Evolutionary conservation across 2,329 filamentous ascomycete species (phyloP).

Genomic region (Monilinia laxa): DNA sequence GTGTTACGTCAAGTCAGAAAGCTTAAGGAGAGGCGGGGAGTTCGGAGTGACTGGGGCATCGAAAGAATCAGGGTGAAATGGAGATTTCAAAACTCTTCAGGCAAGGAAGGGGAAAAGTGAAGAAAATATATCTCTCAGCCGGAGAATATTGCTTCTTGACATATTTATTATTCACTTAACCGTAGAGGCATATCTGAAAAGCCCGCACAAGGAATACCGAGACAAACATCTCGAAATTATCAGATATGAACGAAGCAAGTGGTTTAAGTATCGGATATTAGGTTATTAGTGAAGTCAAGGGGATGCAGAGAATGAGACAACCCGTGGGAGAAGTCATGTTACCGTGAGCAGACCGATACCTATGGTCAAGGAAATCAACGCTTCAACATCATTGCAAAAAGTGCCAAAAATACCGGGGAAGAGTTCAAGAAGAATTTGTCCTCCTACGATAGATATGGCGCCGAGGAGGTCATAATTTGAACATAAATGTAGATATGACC

Average conservation of each 20-base stretch:
- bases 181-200: neutral
- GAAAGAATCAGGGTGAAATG: neutral
- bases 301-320: neutral
- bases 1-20: neutral
- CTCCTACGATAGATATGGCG: no score
- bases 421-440: no score
- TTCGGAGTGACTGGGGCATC: neutral
- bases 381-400: neutral
- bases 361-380: neutral
- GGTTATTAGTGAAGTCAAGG: neutral
- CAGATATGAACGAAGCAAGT: neutral
- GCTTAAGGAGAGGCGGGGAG: neutral
- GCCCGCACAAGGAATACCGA: neutral
- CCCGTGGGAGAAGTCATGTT: neutral
- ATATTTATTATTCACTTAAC: neutral
- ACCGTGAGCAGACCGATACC: neutral
- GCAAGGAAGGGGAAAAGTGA: neutral
- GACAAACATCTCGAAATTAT: neutral
- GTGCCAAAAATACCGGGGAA: no score
- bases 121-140: no score
- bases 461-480: no score
- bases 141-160: neutral
- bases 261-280: neutral
- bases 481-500: no score
- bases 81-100: neutral